Conservation (phyloP, 106 monocot genomes). For the Iris macrosiphon region DNA sequence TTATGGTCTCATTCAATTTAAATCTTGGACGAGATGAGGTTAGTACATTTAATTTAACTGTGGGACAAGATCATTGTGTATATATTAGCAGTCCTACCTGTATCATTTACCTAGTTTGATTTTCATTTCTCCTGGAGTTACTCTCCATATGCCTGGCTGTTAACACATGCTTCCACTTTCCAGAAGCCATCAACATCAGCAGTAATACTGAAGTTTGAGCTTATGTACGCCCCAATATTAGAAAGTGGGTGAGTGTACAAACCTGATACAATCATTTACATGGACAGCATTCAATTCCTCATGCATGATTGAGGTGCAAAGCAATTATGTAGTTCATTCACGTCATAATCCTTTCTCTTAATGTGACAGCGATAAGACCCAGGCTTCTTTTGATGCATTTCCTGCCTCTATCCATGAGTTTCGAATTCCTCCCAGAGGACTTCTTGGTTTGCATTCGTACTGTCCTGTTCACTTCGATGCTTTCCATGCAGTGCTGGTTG, state of each 20-base stretch:
- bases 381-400: constrained; percentile 43
- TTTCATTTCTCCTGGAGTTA: not conserved
- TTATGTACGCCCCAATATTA: constrained; percentile 69
- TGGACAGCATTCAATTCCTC: not conserved
- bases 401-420: constrained; percentile 87
- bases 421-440: constrained; percentile 80
- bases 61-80: too few relatives aligned
- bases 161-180: constrained; percentile 9
- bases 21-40: constrained; percentile 69
- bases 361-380: constrained; percentile 49
- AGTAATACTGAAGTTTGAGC: constrained; percentile 88
- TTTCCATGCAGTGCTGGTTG: constrained; percentile 86
- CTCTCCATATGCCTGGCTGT: not conserved
- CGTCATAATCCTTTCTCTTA: constrained; percentile 4
- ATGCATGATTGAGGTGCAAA: not conserved
- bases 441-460: constrained; percentile 84
- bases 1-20: constrained; percentile 93
- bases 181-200: constrained; percentile 75
- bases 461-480: constrained; percentile 97
- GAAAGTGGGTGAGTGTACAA: constrained; percentile 62
- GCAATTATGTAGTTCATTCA: not conserved
- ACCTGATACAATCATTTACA: not conserved
- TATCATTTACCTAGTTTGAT: constrained; percentile 8
- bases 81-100: too few relatives aligned
- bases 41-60: too few relatives aligned